These are phyloP conservation scores for Clohesyomyces aquaticus DNA, from an alignment of 495 filamentous ascomycete species.

Conservation along the genomic window DNA sequence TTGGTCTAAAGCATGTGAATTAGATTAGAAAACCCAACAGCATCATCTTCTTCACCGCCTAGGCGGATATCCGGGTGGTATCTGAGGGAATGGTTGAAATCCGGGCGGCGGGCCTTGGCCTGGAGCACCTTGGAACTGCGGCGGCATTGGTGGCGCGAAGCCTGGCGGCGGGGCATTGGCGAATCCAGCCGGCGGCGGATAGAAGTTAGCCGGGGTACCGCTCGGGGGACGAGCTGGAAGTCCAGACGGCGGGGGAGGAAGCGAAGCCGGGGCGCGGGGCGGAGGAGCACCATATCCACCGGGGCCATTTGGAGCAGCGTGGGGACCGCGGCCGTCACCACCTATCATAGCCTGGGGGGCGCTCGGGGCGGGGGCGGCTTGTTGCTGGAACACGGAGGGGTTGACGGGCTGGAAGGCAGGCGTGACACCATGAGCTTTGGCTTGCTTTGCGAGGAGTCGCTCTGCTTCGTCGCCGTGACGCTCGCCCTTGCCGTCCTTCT, in stretches of 20 bases:
- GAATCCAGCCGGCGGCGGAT: conserved; percentile 28
- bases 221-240: conserved; percentile 80
- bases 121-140: background rate
- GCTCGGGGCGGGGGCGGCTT: conserved; percentile 46
- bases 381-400: conserved; percentile 54
- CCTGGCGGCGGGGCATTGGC: conserved; percentile 1
- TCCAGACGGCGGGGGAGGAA: conserved; percentile 69
- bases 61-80: conserved; percentile 11
- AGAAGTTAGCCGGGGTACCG: conserved; percentile 72
- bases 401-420: conserved; percentile 63
- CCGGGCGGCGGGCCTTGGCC: conserved; percentile 44
- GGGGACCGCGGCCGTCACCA: conserved; percentile 52
- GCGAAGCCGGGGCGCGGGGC: conserved; percentile 45
- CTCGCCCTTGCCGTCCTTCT: conserved; percentile 98
- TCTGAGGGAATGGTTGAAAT: background rate
- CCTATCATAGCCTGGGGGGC: conserved; percentile 57
- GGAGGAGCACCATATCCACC: conserved; percentile 22
- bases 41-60: background rate
- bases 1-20: too few species aligned
- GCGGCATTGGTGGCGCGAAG: background rate
- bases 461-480: conserved; percentile 94
- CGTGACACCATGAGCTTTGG: conserved; percentile 89
- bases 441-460: conserved; percentile 87
- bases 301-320: conserved; percentile 40
- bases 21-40: too few species aligned